Conservation (phyloP, 768 basidiomycete genomes). For the Boletus rufocinnamomeus region DNA sequence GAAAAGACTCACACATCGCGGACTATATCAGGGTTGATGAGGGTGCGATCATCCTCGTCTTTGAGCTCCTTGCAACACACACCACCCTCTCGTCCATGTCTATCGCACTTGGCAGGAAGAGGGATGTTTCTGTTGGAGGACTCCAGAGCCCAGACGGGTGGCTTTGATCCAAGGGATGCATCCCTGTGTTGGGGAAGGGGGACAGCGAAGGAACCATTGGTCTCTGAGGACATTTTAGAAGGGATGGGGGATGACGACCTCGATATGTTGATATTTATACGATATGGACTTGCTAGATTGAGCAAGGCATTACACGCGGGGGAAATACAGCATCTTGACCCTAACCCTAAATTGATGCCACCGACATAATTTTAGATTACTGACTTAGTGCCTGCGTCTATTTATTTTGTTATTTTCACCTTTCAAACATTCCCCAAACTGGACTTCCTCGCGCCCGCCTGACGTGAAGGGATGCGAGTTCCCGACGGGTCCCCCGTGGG, state of each 20-base stretch:
- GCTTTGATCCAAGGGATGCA: constrained; percentile 30
- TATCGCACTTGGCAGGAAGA: constrained; percentile 58
- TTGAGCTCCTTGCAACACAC: constrained; percentile 90
- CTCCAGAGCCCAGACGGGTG: constrained; percentile 69
- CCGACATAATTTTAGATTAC: not conserved
- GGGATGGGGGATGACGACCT: not conserved
- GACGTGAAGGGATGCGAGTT: not conserved
- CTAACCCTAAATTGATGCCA: constrained; percentile 12
- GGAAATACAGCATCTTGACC: not conserved
- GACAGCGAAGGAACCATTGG: constrained; percentile 16
- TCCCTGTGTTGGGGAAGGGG: constrained; percentile 24
- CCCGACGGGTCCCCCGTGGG: not conserved
- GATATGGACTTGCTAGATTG: not conserved
- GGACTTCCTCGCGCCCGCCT: not conserved
- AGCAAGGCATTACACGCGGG: not conserved
- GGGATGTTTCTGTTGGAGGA: constrained; percentile 45
- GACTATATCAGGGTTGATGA: constrained; percentile 85
- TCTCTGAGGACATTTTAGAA: constrained; percentile 22
- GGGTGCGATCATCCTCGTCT: constrained; percentile 72
- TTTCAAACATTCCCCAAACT: not conserved
- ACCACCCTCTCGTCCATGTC: constrained; percentile 54
- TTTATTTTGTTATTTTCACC: not conserved
- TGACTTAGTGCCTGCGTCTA: not conserved
- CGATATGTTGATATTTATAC: constrained; percentile 12
- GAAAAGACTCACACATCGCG: constrained; percentile 70